These are phyloP conservation scores for Gymnopilus junonius DNA, from an alignment of 768 basidiomycete genomes.

Conservation along the genomic window DNA sequence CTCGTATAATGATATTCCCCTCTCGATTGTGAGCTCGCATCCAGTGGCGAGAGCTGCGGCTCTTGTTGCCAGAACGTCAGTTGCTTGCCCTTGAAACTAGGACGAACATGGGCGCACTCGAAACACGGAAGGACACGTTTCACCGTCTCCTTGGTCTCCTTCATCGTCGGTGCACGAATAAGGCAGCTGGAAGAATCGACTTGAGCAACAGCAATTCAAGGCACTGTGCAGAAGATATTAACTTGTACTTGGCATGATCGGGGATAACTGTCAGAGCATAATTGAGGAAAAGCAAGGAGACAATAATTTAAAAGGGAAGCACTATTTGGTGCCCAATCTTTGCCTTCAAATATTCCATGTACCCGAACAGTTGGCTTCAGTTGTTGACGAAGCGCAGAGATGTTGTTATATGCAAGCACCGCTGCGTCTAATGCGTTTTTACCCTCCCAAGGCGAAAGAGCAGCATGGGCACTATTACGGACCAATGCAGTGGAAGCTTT, in stretches of 20 bases:
- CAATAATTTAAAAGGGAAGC: constrained; percentile 5
- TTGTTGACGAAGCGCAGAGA: constrained; percentile 83
- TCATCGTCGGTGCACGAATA: constrained; percentile 70
- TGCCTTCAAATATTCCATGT: constrained; percentile 79
- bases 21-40: constrained; percentile 52
- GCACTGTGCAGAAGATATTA: constrained; percentile 20
- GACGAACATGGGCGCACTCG: constrained; percentile 45
- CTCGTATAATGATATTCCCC: constrained; percentile 44
- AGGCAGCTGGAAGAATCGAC: constrained; percentile 53
- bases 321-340: constrained; percentile 79
- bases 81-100: not conserved
- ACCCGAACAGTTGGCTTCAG: constrained; percentile 76
- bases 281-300: not conserved
- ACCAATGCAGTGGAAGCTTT: not conserved
- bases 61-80: constrained; percentile 35
- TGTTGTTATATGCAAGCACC: constrained; percentile 79
- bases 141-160: constrained; percentile 60
- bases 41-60: constrained; percentile 72
- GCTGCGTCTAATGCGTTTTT: constrained; percentile 85
- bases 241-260: constrained; percentile 77
- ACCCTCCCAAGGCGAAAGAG: constrained; percentile 86
- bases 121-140: constrained; percentile 74
- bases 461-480: constrained; percentile 67
- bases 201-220: not conserved
- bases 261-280: constrained; percentile 69